phyloP scores from a whole-genome alignment of 2,329 filamentous ascomycete species.

The Trichophyton schoenleinii region DNA sequence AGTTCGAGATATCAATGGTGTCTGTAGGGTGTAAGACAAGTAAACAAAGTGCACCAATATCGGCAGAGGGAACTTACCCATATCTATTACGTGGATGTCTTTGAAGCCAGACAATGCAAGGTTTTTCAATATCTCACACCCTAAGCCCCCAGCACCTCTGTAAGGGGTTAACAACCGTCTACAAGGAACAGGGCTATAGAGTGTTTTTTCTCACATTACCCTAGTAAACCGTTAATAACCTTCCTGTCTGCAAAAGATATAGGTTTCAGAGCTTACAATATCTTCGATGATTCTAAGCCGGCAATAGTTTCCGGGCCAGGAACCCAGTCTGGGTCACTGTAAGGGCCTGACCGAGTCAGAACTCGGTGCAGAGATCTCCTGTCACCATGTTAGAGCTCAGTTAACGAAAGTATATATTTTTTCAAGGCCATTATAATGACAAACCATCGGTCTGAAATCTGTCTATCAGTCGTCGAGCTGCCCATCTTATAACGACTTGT shows the following conservation, averaged over 20 bases:
- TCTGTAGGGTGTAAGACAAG: slow-evolving; percentile 41
- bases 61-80: slow-evolving; percentile 50
- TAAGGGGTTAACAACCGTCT: slow-evolving; percentile 5
- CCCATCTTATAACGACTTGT: neutral
- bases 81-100: slow-evolving; percentile 96
- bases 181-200: neutral
- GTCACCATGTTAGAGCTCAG: neutral
- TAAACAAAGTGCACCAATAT: neutral
- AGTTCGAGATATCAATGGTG: slow-evolving; percentile 95
- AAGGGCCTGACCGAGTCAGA: slow-evolving; percentile 64
- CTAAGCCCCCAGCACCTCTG: slow-evolving; percentile 84
- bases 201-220: slow-evolving; percentile 22
- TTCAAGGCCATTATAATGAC: neutral
- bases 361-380: slow-evolving; percentile 80
- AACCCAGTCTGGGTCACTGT: slow-evolving; percentile 54
- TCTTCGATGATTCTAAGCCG: slow-evolving; percentile 56
- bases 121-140: slow-evolving; percentile 94
- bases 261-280: slow-evolving; percentile 47
- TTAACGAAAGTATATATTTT: slow-evolving; percentile 16
- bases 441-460: slow-evolving; percentile 18
- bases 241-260: neutral
- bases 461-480: neutral
- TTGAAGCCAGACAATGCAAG: slow-evolving; percentile 90
- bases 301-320: slow-evolving; percentile 41
- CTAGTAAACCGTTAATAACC: slow-evolving; percentile 14